A percentile compares a stretch with the other conserved stretches of the same genome.
Conservation (phyloP, 164 flowering plant genomes). For the Vitis amurensis region DNA sequence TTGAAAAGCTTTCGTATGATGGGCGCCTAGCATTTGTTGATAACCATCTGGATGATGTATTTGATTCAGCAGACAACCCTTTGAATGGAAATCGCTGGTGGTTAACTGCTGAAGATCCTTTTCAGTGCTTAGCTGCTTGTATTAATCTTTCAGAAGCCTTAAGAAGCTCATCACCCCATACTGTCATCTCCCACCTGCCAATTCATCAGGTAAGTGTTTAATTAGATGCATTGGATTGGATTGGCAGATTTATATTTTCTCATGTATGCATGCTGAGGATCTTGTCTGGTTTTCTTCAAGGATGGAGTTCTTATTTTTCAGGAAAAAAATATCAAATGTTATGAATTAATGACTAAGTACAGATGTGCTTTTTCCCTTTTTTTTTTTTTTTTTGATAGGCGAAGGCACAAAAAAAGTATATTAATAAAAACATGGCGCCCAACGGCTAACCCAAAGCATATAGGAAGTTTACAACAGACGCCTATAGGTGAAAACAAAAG, state of each 20-base stretch:
- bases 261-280: too few relatives aligned
- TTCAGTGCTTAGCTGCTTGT: slow-evolving; percentile 96
- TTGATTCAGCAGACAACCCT: slow-evolving; percentile 87
- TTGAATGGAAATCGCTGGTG: slow-evolving; percentile 87
- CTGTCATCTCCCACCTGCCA: slow-evolving; percentile 79
- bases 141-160: slow-evolving; percentile 80
- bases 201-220: slow-evolving; percentile 71
- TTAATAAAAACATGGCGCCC: too few relatives aligned
- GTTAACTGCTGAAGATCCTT: slow-evolving; percentile 96
- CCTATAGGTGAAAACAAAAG: too few relatives aligned
- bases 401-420: too few relatives aligned
- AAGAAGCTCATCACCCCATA: slow-evolving; percentile 72
- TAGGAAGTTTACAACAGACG: too few relatives aligned
- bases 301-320: not conserved
- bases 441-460: too few relatives aligned
- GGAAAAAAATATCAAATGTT: too few relatives aligned
- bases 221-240: slow-evolving; percentile 11
- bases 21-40: slow-evolving; percentile 81
- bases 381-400: too few relatives aligned
- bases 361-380: too few relatives aligned
- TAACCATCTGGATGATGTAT: slow-evolving; percentile 68
- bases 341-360: too few relatives aligned
- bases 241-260: not conserved
- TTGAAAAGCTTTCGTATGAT: slow-evolving; percentile 89
- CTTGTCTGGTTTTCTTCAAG: not conserved